phyloP scores from a whole-genome alignment of 306 rosid genomes.

The Medicago lupulina region DNA sequence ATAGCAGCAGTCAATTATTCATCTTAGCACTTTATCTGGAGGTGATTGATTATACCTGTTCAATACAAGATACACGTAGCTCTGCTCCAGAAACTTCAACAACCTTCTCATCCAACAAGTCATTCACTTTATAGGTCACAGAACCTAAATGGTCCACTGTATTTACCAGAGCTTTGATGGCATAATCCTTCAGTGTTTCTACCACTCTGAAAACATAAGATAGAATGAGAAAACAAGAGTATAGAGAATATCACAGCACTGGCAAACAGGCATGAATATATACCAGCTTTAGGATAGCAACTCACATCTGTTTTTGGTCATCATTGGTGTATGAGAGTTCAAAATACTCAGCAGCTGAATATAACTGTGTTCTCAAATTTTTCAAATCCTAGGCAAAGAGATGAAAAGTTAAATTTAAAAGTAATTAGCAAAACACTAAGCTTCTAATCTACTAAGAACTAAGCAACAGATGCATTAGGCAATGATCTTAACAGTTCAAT shows the following conservation, averaged over 20 bases:
- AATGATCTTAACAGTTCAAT: constrained; percentile 21
- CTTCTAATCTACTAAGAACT: neutral
- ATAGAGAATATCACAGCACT: neutral
- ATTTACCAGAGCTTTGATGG: constrained; percentile 94
- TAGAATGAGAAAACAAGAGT: constrained; percentile 23
- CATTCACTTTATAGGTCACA: constrained; percentile 89
- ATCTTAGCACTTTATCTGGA: constrained; percentile 21
- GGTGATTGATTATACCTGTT: constrained; percentile 66
- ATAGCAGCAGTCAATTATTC: constrained; percentile 13
- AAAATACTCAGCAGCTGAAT: constrained; percentile 97
- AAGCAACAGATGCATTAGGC: constrained; percentile 20
- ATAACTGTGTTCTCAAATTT: constrained; percentile 87
- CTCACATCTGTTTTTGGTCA: constrained; percentile 94
- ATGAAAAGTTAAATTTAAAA: constrained; percentile 28
- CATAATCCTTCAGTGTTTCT: constrained; percentile 94
- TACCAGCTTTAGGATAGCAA: constrained; percentile 32
- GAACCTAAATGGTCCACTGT: constrained; percentile 99
- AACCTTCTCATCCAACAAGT: constrained; percentile 93
- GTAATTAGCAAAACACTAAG: constrained; percentile 23
- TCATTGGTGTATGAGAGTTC: constrained; percentile 94
- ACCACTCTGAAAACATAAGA: constrained; percentile 66
- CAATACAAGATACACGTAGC: constrained; percentile 86
- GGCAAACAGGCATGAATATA: constrained; percentile 13
- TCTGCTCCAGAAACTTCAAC: constrained; percentile 92
- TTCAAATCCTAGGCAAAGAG: constrained; percentile 78